Evolutionary conservation across 2,329 filamentous ascomycete genomes (phyloP).

Genomic region (Alternaria angustiovoidea): DNA sequence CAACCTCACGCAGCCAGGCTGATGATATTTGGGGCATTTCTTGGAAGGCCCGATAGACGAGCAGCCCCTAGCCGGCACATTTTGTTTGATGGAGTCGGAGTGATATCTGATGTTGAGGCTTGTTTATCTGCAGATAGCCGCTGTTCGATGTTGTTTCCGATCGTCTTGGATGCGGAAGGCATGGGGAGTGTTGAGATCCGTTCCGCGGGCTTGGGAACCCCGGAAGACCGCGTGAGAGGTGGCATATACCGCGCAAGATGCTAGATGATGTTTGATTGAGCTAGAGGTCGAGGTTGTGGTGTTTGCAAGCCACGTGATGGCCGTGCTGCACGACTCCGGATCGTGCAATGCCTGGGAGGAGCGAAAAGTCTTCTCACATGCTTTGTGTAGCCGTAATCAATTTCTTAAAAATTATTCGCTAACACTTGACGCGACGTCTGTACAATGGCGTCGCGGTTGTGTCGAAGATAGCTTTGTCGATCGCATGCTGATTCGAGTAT

Average conservation of each 20-base stretch:
- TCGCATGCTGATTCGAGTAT: background rate
- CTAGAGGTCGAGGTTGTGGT: background rate
- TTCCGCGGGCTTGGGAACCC: background rate
- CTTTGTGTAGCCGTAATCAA: background rate
- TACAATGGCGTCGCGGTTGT: background rate
- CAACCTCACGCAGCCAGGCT: background rate
- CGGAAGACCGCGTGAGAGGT: background rate
- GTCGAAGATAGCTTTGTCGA: background rate
- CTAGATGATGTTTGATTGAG: background rate
- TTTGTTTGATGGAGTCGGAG: background rate
- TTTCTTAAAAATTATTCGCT: background rate
- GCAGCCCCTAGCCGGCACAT: background rate
- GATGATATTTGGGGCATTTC: slow-evolving; percentile 9
- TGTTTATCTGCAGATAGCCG: slow-evolving; percentile 15
- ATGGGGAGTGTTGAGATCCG: background rate
- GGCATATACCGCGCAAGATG: background rate
- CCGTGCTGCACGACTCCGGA: background rate
- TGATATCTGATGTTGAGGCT: background rate
- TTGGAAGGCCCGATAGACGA: slow-evolving; percentile 1
- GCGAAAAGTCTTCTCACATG: background rate
- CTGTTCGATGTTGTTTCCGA: slow-evolving; percentile 2
- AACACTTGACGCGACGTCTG: background rate
- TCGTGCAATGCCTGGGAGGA: too few relatives aligned
- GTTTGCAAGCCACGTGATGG: background rate
- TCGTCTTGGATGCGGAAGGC: background rate